These are phyloP conservation scores for Candida golubevii DNA, from an alignment of 805 yeast species.

Conservation along the genomic window DNA sequence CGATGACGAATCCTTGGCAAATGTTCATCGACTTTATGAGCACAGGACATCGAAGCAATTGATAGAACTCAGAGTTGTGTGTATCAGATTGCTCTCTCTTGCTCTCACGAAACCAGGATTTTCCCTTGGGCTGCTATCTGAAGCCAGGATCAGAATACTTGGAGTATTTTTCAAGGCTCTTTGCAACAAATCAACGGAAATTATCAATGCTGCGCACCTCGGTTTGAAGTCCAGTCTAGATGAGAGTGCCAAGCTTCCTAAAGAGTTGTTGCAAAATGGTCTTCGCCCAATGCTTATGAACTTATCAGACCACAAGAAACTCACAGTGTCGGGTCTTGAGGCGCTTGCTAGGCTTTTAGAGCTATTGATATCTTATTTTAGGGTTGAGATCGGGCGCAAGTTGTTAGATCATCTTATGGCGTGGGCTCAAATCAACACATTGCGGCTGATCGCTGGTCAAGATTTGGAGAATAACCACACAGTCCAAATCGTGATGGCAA, in stretches of 20 bases:
- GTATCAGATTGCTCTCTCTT: conserved; percentile 75
- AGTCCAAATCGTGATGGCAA: conserved; percentile 83
- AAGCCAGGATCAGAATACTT: conserved; percentile 76
- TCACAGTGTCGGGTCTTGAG: conserved; percentile 85
- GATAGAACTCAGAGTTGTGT: conserved; percentile 81
- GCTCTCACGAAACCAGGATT: conserved; percentile 86
- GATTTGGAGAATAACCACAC: conserved; percentile 78
- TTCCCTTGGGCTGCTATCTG: conserved; percentile 66
- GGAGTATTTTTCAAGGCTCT: conserved; percentile 94
- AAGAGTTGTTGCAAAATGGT: conserved; percentile 92
- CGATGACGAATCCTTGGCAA: conserved; percentile 91
- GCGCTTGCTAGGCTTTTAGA: conserved; percentile 86
- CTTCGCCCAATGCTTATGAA: conserved; percentile 94
- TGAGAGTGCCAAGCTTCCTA: conserved; percentile 85
- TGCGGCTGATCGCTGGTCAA: conserved; percentile 72
- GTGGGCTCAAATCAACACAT: conserved; percentile 83
- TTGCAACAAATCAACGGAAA: conserved; percentile 77
- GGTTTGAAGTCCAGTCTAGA: conserved; percentile 81
- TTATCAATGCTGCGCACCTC: conserved; percentile 88
- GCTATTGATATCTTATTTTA: conserved; percentile 83
- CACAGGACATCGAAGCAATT: conserved; percentile 85
- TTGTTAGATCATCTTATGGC: conserved; percentile 90
- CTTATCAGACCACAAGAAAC: conserved; percentile 84
- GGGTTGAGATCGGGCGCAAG: conserved; percentile 94
- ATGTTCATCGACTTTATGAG: conserved; percentile 80